Base-by-base conservation (phyloP, 495 filamentous ascomycete species). In the Hypoxylon subgilvum region DNA sequence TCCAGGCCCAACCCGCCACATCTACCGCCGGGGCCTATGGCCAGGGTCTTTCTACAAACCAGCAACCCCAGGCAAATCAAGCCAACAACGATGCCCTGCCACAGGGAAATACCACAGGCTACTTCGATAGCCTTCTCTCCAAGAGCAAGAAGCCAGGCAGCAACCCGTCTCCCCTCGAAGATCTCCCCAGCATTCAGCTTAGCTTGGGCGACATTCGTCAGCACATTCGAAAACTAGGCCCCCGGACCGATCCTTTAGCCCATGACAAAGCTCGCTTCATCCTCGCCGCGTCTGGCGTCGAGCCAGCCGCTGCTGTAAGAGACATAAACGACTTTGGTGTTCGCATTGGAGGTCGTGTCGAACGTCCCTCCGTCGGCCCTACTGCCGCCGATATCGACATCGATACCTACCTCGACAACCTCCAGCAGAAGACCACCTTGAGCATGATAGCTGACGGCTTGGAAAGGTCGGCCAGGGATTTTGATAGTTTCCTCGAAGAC, bases 401-500 rank as follows among this genome's bases (percentile, higher is more conserved):
- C 57, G 88, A 94, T 65, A 82, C 84, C 31, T 96, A 95, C 63
- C 78, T 96, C 38, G 79, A 86, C 31, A 89, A 87, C 57, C 79
- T 96, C 44, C 90, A 96, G 69, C 87, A 91, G 40, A 92, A 95
- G 72, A 93, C 91, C 23, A 93, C 92, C 2, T 79, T 95, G 49
- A 91, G 87, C 63, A 92, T 96, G 83, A 90, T 97, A 50, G 81
- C 87, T 14, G 91, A 97, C 63, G 89, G 91, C 16, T 79, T 96
- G 57, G 84, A 91, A 61, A 85, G 92, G 49, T 90, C 91, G 10
- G 86, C 91, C 32, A 85, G 84, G 13, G 93, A 97, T 66, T 97
- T 99, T 61, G 91, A 99, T 68, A 71, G 81, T 31, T 97, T 95
- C 70, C 75, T 99, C 36, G 94, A 97, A 68, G 92, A 96, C 60